phyloP scores from a whole-genome alignment of 495 filamentous ascomycete species.

The Hypoxylon subgilvum region DNA sequence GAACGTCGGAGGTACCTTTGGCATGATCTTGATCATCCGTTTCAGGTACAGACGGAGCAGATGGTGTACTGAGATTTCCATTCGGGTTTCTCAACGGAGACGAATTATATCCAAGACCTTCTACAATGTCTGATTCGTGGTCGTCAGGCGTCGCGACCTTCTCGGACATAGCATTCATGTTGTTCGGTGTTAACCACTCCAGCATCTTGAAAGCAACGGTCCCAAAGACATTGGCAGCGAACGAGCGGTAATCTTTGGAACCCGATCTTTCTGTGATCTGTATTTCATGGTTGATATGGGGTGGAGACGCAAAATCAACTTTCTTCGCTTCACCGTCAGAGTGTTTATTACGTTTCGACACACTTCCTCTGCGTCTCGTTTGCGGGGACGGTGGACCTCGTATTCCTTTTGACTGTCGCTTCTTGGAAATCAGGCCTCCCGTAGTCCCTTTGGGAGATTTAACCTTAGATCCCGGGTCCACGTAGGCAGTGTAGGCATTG shows the following conservation, averaged over 20 bases:
- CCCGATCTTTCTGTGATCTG: conserved; percentile 53
- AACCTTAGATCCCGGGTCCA: conserved; percentile 1
- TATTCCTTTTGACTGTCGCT: background rate
- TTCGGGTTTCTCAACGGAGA: conserved; percentile 13
- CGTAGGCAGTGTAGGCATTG: conserved; percentile 6
- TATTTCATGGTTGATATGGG: conserved; percentile 16
- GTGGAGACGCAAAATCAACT: background rate
- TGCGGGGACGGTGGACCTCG: background rate
- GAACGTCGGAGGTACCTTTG: background rate
- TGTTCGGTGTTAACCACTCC: conserved; percentile 72
- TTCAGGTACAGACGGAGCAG: conserved; percentile 9
- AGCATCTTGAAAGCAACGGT: conserved; percentile 79
- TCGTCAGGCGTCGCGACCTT: conserved; percentile 27
- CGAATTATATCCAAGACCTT: background rate
- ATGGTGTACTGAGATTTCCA: conserved; percentile 3
- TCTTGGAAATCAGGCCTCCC: conserved; percentile 7
- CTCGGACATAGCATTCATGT: conserved; percentile 50
- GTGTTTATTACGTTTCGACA: conserved; percentile 18
- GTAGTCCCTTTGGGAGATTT: conserved; percentile 6
- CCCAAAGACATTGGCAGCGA: conserved; percentile 81
- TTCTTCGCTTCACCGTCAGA: conserved; percentile 26
- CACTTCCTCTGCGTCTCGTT: conserved; percentile 24
- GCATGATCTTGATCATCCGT: background rate
- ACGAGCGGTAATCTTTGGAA: conserved; percentile 80
- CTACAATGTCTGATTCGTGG: conserved; percentile 5